These are phyloP conservation scores for Symbiodinium natans DNA, from an alignment of 73 alveolate genomes.

Conservation along the genomic window DNA sequence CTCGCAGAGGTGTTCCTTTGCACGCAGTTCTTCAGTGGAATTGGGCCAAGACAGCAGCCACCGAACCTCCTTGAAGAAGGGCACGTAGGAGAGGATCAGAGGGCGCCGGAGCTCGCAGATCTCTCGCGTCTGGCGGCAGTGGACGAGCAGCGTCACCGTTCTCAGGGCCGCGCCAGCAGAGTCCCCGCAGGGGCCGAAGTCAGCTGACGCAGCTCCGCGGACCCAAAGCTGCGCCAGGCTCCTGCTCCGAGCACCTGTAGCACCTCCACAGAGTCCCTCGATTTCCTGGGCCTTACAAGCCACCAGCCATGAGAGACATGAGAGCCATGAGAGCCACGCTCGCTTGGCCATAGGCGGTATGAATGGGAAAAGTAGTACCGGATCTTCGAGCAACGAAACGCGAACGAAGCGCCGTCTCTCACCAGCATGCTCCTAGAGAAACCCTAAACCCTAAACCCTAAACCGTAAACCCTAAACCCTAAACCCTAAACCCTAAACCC, in stretches of 20 bases:
- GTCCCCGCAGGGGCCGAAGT: not conserved
- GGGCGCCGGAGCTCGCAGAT: conserved; percentile 27
- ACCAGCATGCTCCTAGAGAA: too few species aligned
- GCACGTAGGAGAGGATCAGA: not conserved
- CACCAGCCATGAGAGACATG: not conserved
- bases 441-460: too few species aligned
- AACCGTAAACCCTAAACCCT: too few species aligned
- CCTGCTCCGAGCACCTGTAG: not conserved
- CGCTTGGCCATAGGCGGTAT: not conserved
- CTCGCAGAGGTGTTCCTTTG: not conserved
- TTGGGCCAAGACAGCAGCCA: conserved; percentile 25
- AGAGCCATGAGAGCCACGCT: not conserved
- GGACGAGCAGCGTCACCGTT: conserved; percentile 5
- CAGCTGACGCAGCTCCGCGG: not conserved
- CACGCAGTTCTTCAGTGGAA: not conserved
- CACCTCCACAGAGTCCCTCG: not conserved
- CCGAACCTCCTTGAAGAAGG: conserved; percentile 29
- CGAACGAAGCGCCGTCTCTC: too few species aligned
- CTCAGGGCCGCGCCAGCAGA: not conserved
- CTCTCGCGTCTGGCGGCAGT: conserved; percentile 32
- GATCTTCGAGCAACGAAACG: not conserved
- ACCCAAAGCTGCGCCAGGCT: not conserved
- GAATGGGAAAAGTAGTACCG: not conserved
- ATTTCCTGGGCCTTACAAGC: not conserved
- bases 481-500: too few species aligned